Evolutionary conservation across 1,284 basidiomycete genomes (phyloP).

Genomic region (Schizophyllum amplum): DNA sequence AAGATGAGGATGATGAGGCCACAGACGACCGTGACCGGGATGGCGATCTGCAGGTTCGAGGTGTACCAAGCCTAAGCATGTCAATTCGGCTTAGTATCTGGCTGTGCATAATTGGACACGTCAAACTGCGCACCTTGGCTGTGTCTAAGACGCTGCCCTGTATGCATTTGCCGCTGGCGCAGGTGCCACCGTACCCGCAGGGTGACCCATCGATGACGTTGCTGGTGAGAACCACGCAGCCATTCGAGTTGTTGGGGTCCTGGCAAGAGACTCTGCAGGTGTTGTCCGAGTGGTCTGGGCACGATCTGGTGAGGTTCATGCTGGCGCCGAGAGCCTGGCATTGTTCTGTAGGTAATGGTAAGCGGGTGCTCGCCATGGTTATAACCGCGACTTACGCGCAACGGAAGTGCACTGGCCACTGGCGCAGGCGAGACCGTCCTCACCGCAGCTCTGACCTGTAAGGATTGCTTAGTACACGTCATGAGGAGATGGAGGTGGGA

Average conservation of each 20-base stretch:
- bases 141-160: conserved; percentile 56
- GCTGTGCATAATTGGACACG: not conserved
- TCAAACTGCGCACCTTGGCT: conserved; percentile 39
- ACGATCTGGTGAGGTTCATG: conserved; percentile 60
- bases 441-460: conserved; percentile 56
- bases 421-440: conserved; percentile 64
- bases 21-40: conserved; percentile 72
- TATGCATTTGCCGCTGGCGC: conserved; percentile 58
- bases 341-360: conserved; percentile 44
- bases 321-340: conserved; percentile 69
- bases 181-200: conserved; percentile 77
- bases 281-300: conserved; percentile 55
- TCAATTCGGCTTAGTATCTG: not conserved
- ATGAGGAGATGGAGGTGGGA: conserved; percentile 7
- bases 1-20: conserved; percentile 53
- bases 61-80: conserved; percentile 55
- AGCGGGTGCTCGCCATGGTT: too few relatives aligned
- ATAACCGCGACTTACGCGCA: conserved; percentile 43
- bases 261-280: conserved; percentile 78
- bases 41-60: conserved; percentile 72
- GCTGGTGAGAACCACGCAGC: conserved; percentile 73
- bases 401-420: conserved; percentile 78
- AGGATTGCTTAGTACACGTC: conserved; percentile 6
- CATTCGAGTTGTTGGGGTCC: conserved; percentile 53
- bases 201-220: conserved; percentile 79